A percentile compares a stretch with the other conserved stretches of the same genome.
Conservation (phyloP, 2,329 filamentous ascomycete genomes). For the Pezicula neosporulosa region DNA sequence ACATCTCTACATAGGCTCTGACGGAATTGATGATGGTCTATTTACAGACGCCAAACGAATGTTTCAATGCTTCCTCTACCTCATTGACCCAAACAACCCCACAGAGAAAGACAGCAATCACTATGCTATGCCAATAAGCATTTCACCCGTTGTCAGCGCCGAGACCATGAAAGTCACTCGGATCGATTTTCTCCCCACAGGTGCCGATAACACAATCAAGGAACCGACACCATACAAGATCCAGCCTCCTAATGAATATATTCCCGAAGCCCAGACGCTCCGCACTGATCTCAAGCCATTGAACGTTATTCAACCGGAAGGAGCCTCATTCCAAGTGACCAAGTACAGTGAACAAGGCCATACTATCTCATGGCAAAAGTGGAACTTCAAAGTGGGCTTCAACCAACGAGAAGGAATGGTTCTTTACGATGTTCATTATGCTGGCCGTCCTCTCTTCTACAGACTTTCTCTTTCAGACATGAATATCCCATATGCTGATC, state of each 20-base stretch:
- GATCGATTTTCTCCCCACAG: slow-evolving; percentile 67
- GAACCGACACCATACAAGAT: slow-evolving; percentile 54
- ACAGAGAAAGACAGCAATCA: slow-evolving; percentile 62
- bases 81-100: slow-evolving; percentile 58
- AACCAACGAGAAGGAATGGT: slow-evolving; percentile 64
- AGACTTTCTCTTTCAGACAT: slow-evolving; percentile 65
- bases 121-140: slow-evolving; percentile 64
- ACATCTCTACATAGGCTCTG: slow-evolving; percentile 37
- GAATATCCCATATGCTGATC: slow-evolving; percentile 57
- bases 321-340: slow-evolving; percentile 55
- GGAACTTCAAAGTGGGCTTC: slow-evolving; percentile 58
- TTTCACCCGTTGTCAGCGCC: slow-evolving; percentile 61
- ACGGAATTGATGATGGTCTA: slow-evolving; percentile 44
- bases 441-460: slow-evolving; percentile 63
- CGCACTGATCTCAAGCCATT: slow-evolving; percentile 61
- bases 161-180: slow-evolving; percentile 61
- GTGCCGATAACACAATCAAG: slow-evolving; percentile 55
- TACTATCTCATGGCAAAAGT: slow-evolving; percentile 63
- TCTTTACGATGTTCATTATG: slow-evolving; percentile 63
- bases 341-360: slow-evolving; percentile 49
- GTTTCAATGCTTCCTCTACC: slow-evolving; percentile 65
- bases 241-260: slow-evolving; percentile 57
- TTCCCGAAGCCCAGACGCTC: slow-evolving; percentile 57
- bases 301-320: slow-evolving; percentile 62
- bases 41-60: slow-evolving; percentile 42